Evolutionary conservation across 1,139 yeast species (phyloP).

Genomic region (Arxiozyma telluris): DNA sequence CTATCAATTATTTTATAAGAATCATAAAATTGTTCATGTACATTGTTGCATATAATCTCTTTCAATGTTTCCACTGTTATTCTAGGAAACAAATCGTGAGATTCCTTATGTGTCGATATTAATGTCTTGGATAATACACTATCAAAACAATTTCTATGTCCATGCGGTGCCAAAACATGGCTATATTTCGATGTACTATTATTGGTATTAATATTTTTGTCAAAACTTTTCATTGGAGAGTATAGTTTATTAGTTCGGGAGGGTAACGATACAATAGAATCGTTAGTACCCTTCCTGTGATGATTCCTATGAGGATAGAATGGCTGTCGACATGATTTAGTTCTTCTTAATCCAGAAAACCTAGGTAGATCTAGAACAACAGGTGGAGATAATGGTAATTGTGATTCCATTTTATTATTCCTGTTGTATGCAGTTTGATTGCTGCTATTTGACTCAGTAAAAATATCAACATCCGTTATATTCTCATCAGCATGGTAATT

Average conservation of each 20-base stretch:
- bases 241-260: background rate
- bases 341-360: background rate
- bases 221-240: background rate
- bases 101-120: conserved; percentile 14
- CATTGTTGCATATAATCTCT: conserved; percentile 49
- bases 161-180: background rate
- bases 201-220: background rate
- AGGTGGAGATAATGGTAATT: background rate
- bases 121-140: background rate
- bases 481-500: background rate
- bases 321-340: background rate
- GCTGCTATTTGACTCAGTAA: background rate
- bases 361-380: background rate
- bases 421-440: background rate
- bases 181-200: background rate
- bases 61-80: conserved; percentile 59
- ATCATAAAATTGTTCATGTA: conserved; percentile 46
- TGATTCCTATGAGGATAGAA: background rate
- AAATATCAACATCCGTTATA: background rate
- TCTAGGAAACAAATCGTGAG: conserved; percentile 56
- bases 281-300: background rate
- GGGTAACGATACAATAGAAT: background rate
- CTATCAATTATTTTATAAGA: conserved; percentile 68
- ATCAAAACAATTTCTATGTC: background rate
- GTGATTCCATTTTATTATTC: background rate